Evolutionary conservation across 1,284 basidiomycete species (phyloP).

Genomic region (Moesziomyces sp.): DNA sequence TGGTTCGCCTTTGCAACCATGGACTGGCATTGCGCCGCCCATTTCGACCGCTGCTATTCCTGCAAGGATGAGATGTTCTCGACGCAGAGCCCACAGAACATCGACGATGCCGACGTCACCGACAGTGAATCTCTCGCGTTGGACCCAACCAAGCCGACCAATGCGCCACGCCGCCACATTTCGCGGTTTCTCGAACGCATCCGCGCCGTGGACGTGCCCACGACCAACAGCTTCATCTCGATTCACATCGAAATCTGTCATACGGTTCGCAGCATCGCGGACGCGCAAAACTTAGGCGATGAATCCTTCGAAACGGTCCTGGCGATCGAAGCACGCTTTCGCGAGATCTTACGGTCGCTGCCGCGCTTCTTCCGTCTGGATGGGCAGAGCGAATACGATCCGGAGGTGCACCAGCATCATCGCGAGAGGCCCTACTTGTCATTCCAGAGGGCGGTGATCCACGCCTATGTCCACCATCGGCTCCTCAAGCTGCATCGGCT

Average conservation of each 20-base stretch:
- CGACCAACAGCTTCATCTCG: constrained; percentile 52
- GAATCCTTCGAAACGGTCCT: constrained; percentile 50
- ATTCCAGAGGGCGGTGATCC: constrained; percentile 52
- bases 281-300: constrained; percentile 36
- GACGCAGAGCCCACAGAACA: constrained; percentile 54
- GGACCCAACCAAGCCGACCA: constrained; percentile 7
- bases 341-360: constrained; percentile 38
- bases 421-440: constrained; percentile 55
- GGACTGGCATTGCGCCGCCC: constrained; percentile 40
- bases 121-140: constrained; percentile 14
- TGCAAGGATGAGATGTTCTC: constrained; percentile 47
- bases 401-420: constrained; percentile 50
- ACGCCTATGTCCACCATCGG: constrained; percentile 56
- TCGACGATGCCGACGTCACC: constrained; percentile 52
- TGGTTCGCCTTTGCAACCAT: constrained; percentile 49
- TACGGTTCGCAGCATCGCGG: constrained; percentile 41
- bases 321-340: constrained; percentile 51
- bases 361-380: constrained; percentile 55
- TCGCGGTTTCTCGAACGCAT: constrained; percentile 30
- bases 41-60: constrained; percentile 43
- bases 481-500: constrained; percentile 58
- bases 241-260: constrained; percentile 52
- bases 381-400: constrained; percentile 54
- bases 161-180: constrained; percentile 12
- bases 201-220: constrained; percentile 27